phyloP scores from a whole-genome alignment of 2,329 filamentous ascomycete genomes.

The Pseudocercospora pini-densiflorae region DNA sequence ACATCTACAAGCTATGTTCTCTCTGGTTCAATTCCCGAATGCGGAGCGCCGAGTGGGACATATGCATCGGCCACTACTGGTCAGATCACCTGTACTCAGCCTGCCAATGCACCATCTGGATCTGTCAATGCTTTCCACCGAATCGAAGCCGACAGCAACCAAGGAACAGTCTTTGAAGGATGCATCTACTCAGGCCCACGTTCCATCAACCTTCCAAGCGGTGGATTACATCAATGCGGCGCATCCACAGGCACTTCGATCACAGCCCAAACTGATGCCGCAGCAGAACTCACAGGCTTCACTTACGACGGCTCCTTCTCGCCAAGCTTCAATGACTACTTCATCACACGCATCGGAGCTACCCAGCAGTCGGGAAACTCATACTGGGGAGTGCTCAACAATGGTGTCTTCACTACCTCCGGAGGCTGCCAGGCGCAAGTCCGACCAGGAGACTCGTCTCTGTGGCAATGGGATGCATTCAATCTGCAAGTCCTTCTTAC shows the following conservation, averaged over 20 bases:
- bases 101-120: neutral
- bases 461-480: conserved; percentile 22
- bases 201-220: conserved; percentile 24
- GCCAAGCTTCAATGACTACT: conserved; percentile 25
- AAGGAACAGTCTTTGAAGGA: conserved; percentile 30
- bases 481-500: neutral
- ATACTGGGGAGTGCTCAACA: conserved; percentile 30
- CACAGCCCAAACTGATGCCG: conserved; percentile 28
- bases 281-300: conserved; percentile 17
- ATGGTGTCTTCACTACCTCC: conserved; percentile 12
- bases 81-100: neutral
- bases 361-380: neutral
- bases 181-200: conserved; percentile 22
- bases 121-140: conserved; percentile 13
- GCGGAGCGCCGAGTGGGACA: neutral
- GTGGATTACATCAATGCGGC: conserved; percentile 28
- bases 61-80: neutral
- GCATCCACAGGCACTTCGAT: conserved; percentile 24
- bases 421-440: conserved; percentile 26
- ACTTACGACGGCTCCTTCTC: conserved; percentile 27
- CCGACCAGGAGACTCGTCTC: neutral
- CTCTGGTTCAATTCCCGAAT: neutral
- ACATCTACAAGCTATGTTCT: neutral
- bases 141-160: conserved; percentile 26
- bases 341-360: conserved; percentile 25